phyloP scores from a whole-genome alignment of 2,329 filamentous ascomycete genomes.

The Amauroascus niger region DNA sequence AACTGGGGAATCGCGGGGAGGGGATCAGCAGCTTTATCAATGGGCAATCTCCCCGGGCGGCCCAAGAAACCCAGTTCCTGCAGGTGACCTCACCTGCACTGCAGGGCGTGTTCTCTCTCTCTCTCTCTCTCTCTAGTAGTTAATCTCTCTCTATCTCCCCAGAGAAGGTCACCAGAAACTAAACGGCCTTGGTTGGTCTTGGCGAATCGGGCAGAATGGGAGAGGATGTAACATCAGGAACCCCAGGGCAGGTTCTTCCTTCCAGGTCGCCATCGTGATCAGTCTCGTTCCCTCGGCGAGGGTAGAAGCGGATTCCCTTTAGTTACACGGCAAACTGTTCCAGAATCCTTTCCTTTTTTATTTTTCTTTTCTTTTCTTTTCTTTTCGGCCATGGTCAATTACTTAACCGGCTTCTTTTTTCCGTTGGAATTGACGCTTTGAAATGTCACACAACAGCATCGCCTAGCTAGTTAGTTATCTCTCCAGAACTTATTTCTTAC shows the following conservation, averaged over 20 bases:
- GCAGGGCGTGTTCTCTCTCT: neutral
- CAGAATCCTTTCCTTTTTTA: too few species aligned
- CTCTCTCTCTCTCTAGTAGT: too few species aligned
- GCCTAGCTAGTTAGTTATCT: too few species aligned
- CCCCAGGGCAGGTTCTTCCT: slow-evolving; percentile 1
- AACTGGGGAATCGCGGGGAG: neutral
- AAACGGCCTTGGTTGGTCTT: slow-evolving; percentile 3
- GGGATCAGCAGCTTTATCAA: slow-evolving; percentile 12
- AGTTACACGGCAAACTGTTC: neutral
- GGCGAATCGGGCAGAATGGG: slow-evolving; percentile 3
- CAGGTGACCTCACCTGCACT: neutral
- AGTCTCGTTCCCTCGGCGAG: neutral
- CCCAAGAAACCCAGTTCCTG: neutral
- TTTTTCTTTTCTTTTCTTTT: neutral
- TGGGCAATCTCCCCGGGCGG: neutral
- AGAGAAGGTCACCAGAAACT: neutral
- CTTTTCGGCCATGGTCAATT: neutral
- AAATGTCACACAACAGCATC: too few species aligned
- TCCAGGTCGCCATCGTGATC: slow-evolving; percentile 2
- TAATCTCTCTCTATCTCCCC: too few species aligned
- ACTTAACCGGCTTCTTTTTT: too few species aligned
- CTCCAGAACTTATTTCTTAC: too few species aligned
- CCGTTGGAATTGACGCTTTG: too few species aligned
- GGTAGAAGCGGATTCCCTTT: slow-evolving; percentile 6
- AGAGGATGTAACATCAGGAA: slow-evolving; percentile 11